Conservation (phyloP, 2,329 filamentous ascomycete genomes). For the Beauveria varroae region DNA sequence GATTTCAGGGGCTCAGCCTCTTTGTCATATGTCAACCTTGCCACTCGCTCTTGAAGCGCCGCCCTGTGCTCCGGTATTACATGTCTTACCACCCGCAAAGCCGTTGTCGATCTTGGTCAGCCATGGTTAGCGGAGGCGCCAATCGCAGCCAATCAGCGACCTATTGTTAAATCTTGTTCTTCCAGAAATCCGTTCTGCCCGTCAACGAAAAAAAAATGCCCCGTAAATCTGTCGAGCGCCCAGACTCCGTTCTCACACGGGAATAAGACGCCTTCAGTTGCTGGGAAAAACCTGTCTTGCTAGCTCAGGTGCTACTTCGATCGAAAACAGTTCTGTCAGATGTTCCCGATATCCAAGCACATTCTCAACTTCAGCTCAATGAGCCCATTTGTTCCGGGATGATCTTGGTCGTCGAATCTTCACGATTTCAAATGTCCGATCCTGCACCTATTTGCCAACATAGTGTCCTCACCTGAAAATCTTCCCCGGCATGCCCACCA, state of each 20-base stretch:
- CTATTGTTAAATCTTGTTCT: neutral
- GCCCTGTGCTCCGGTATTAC: neutral
- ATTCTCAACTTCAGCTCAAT: too few relatives aligned
- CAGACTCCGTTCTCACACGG: neutral
- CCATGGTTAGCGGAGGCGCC: neutral
- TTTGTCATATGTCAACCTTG: neutral
- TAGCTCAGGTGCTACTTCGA: too few relatives aligned
- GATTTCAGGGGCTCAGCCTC: slow-evolving; percentile 10
- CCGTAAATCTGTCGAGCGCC: neutral
- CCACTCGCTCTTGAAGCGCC: neutral
- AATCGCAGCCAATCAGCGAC: neutral
- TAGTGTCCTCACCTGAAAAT: too few relatives aligned
- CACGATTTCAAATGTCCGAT: too few relatives aligned
- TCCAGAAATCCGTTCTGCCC: neutral
- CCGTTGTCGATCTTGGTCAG: neutral
- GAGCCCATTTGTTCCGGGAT: too few relatives aligned
- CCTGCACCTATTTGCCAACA: too few relatives aligned
- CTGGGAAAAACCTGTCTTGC: too few relatives aligned
- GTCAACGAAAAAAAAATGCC: neutral
- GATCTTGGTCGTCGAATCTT: too few relatives aligned
- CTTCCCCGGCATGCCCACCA: too few relatives aligned
- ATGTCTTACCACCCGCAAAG: neutral
- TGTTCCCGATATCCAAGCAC: too few relatives aligned
- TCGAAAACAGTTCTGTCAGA: too few relatives aligned
- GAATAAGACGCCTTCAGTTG: too few relatives aligned